Percentiles rank a stretch among this genome's conserved stretches.
These are phyloP conservation scores for Exophiala lecanii-corni DNA, from an alignment of 2,329 filamentous ascomycete species.

Conservation along the genomic window DNA sequence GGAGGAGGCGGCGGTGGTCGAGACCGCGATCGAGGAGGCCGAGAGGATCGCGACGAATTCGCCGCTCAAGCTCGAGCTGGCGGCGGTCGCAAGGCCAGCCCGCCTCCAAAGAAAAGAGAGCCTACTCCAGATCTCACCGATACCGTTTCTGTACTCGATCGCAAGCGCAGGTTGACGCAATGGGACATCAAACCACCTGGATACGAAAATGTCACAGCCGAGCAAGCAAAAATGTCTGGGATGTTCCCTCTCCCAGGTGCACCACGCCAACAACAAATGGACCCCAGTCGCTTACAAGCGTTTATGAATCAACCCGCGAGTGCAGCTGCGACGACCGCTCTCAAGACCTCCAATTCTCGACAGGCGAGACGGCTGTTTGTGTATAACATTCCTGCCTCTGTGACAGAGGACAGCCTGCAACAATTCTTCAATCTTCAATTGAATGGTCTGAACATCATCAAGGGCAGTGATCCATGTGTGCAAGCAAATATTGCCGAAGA, in stretches of 20 bases:
- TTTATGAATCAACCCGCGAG: constrained; percentile 89
- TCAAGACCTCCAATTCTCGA: constrained; percentile 88
- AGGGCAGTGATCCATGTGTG: constrained; percentile 76
- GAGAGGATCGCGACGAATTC: constrained; percentile 49
- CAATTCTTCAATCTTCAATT: constrained; percentile 95
- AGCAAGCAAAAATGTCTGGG: constrained; percentile 95
- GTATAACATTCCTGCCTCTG: constrained; percentile 69
- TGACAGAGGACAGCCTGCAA: constrained; percentile 70
- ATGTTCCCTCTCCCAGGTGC: constrained; percentile 98
- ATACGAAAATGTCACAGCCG: constrained; percentile 96
- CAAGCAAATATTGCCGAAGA: constrained; percentile 78
- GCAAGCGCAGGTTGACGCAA: constrained; percentile 89
- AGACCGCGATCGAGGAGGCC: constrained; percentile 35
- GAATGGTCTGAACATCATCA: constrained; percentile 90
- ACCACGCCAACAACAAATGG: constrained; percentile 90
- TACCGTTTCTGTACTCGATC: constrained; percentile 72
- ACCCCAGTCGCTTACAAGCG: constrained; percentile 85
- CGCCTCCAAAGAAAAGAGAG: constrained; percentile 83
- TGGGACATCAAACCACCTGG: constrained; percentile 99
- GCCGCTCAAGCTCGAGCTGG: constrained; percentile 38
- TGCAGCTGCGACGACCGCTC: constrained; percentile 47
- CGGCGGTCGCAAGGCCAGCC: constrained; percentile 62
- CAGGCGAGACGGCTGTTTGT: constrained; percentile 90
- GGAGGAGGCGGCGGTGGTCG: constrained; percentile 36
- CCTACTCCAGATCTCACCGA: constrained; percentile 93